A percentile compares a stretch with the other conserved stretches of the same genome.
These are phyloP conservation scores for Botrytis sinoallii DNA, from an alignment of 2,329 filamentous ascomycete genomes.

Conservation along the genomic window DNA sequence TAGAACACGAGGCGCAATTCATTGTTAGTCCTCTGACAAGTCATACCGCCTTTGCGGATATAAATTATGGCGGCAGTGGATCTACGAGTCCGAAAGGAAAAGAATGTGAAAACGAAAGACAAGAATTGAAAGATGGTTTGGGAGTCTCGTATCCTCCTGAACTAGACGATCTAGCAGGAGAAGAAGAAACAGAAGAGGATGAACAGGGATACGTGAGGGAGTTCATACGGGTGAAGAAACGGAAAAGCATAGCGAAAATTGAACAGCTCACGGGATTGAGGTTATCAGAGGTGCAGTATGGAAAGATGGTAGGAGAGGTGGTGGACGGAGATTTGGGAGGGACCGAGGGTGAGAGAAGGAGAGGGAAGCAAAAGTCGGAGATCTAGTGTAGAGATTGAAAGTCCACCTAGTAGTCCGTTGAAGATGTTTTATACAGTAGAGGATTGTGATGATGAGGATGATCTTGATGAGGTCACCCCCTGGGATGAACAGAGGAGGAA, in stretches of 20 bases:
- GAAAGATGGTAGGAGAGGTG: slow-evolving; percentile 16
- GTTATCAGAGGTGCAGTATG: slow-evolving; percentile 17
- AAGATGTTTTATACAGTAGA: slow-evolving; percentile 17
- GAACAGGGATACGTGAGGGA: slow-evolving; percentile 10
- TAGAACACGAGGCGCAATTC: slow-evolving; percentile 16
- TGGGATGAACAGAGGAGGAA: background rate
- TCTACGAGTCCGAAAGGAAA: background rate
- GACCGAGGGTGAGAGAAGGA: background rate
- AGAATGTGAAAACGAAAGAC: background rate
- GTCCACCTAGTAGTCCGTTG: slow-evolving; percentile 21
- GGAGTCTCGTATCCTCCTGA: background rate
- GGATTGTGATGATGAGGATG: slow-evolving; percentile 13
- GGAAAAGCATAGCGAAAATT: slow-evolving; percentile 20
- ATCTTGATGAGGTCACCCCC: slow-evolving; percentile 1
- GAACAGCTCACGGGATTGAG: slow-evolving; percentile 18
- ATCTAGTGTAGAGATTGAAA: slow-evolving; percentile 9
- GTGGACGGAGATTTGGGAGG: background rate
- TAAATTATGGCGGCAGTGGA: background rate
- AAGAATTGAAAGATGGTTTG: background rate
- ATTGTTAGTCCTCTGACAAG: slow-evolving; percentile 10
- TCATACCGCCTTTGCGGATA: background rate
- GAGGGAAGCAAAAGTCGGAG: background rate
- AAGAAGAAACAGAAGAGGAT: slow-evolving; percentile 16
- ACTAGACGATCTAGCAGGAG: background rate
- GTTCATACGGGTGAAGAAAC: slow-evolving; percentile 14